Evolutionary conservation across 371 early-diverging fungal genomes (phyloP).

Genomic region (Coemansia sp.): DNA sequence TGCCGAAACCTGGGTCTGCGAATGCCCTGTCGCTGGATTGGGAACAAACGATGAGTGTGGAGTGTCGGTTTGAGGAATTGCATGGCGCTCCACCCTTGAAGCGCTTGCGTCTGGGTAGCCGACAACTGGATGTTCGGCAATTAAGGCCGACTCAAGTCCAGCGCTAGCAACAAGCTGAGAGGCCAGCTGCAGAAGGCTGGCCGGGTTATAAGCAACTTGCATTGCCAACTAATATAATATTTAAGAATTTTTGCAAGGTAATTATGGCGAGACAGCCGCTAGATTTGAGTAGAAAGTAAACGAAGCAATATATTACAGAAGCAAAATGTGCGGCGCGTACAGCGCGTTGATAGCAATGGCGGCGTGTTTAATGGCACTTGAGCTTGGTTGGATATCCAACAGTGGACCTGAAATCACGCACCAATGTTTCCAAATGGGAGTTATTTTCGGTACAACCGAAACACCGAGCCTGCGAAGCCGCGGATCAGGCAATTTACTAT

Average conservation of each 20-base stretch:
- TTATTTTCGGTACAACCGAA: constrained; percentile 6
- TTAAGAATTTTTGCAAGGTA: not conserved
- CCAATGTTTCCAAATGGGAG: not conserved
- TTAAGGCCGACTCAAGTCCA: not conserved
- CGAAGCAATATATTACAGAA: not conserved
- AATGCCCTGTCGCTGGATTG: not conserved
- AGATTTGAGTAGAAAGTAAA: not conserved
- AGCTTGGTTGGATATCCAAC: not conserved
- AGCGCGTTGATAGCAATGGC: too few relatives aligned
- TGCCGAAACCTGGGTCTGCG: not conserved
- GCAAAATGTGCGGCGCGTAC: too few relatives aligned
- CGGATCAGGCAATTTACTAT: too few relatives aligned
- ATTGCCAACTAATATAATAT: not conserved
- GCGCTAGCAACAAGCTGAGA: not conserved
- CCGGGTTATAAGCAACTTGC: constrained; percentile 4
- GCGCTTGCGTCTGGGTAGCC: not conserved
- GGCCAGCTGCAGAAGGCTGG: constrained; percentile 1
- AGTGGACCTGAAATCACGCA: not conserved
- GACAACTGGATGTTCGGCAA: not conserved
- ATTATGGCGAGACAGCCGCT: not conserved
- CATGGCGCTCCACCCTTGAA: not conserved
- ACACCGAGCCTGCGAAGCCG: not conserved
- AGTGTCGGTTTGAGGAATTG: not conserved
- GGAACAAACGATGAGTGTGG: not conserved
- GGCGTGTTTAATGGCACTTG: too few relatives aligned